Evolutionary conservation across 2,329 filamentous ascomycete genomes (phyloP).

Genomic region (Chaetothyriales sp.): DNA sequence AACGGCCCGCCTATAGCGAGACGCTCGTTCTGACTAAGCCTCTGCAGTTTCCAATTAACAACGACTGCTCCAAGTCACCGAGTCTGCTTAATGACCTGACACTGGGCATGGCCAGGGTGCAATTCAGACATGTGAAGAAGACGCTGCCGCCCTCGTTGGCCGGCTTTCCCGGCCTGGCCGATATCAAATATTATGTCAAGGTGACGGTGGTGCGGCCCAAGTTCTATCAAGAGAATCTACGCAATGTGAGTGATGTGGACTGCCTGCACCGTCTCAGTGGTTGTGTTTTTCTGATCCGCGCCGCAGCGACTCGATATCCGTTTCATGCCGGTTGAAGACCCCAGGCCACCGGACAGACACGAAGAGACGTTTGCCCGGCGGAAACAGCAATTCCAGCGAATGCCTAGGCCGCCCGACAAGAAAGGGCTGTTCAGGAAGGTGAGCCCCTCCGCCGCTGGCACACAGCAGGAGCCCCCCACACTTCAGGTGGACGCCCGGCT

Average conservation of each 20-base stretch:
- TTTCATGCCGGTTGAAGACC: slow-evolving; percentile 86
- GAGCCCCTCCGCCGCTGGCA: slow-evolving; percentile 12
- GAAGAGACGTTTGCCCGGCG: slow-evolving; percentile 78
- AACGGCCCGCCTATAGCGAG: not conserved
- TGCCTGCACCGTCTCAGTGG: not conserved
- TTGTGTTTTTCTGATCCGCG: not conserved
- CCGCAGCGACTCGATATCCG: slow-evolving; percentile 42
- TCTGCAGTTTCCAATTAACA: slow-evolving; percentile 36
- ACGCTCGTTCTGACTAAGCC: slow-evolving; percentile 1
- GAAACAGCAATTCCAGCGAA: slow-evolving; percentile 43
- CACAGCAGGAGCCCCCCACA: slow-evolving; percentile 30
- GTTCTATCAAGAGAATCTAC: slow-evolving; percentile 80
- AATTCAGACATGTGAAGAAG: slow-evolving; percentile 58
- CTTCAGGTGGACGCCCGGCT: slow-evolving; percentile 72
- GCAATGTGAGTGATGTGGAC: slow-evolving; percentile 29
- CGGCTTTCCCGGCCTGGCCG: slow-evolving; percentile 75
- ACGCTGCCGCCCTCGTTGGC: slow-evolving; percentile 79
- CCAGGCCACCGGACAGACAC: slow-evolving; percentile 50
- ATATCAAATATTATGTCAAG: slow-evolving; percentile 90
- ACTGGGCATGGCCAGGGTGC: slow-evolving; percentile 31
- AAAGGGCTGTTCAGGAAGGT: slow-evolving; percentile 47
- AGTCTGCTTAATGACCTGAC: slow-evolving; percentile 34
- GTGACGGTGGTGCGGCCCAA: slow-evolving; percentile 83
- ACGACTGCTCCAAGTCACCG: slow-evolving; percentile 32
- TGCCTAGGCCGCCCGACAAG: slow-evolving; percentile 27